A percentile compares a stretch with the other conserved stretches of the same genome.
These are phyloP conservation scores for Poronia punctata DNA, from an alignment of 495 filamentous ascomycete genomes.

Conservation along the genomic window DNA sequence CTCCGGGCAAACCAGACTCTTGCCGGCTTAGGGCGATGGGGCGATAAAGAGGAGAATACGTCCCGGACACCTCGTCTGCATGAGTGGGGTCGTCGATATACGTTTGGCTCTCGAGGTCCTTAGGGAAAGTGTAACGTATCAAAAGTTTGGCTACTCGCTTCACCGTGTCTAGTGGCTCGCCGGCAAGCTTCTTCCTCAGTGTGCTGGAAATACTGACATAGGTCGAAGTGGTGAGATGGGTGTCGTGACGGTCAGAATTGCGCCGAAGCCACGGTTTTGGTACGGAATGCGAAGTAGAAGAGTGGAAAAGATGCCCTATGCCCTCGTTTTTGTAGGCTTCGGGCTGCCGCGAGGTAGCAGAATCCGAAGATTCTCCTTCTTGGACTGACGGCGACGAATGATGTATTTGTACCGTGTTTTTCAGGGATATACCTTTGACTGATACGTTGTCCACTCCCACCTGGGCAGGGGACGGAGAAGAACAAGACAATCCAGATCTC, in stretches of 20 bases:
- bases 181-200: conserved; percentile 20
- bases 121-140: conserved; percentile 26
- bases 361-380: too few relatives aligned
- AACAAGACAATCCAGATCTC: conserved; percentile 4
- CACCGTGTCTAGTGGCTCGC: conserved; percentile 15
- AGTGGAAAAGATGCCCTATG: conserved; percentile 8
- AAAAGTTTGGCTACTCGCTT: conserved; percentile 22
- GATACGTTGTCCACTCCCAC: too few relatives aligned
- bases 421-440: too few relatives aligned
- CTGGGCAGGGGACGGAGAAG: too few relatives aligned
- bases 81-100: conserved; percentile 10
- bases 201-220: conserved; percentile 21
- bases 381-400: too few relatives aligned
- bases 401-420: too few relatives aligned
- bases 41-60: background rate
- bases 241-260: conserved; percentile 16
- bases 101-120: conserved; percentile 12
- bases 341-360: too few relatives aligned
- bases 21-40: conserved; percentile 6
- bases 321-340: conserved; percentile 8
- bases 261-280: conserved; percentile 2
- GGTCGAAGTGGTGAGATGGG: conserved; percentile 23
- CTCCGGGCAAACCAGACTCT: conserved; percentile 27
- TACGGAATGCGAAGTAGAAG: conserved; percentile 3
- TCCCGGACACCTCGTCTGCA: conserved; percentile 7